phyloP scores from a whole-genome alignment of 78 protist genomes.

The slime mould (Dictyostelium discoideum) region dicty_2.7 NC_007091.3:4075501-4076000 shows the following conservation, averaged over 20 bases:
- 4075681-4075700: not conserved
- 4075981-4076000: constrained; percentile 30
- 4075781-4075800: not conserved
- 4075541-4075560: not conserved
- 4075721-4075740: not conserved
- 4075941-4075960: constrained; percentile 45
- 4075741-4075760: not conserved
- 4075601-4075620: not conserved
- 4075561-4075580: not conserved
- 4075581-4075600: not conserved
- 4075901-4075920: not conserved
- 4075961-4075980: not conserved
- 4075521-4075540: not conserved
- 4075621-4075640: not conserved
- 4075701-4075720: not conserved
- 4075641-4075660: constrained; percentile 7
- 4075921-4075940: constrained; percentile 21
- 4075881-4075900: not conserved
- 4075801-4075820: not conserved
- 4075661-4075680: constrained; percentile 19
- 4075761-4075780: not conserved
- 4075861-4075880: not conserved
- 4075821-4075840: not conserved
- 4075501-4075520: not conserved
- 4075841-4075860: not conserved